A percentile compares a stretch with the other conserved stretches of the same genome.
These are phyloP conservation scores for Trichoderma semiorbis DNA, from an alignment of 2,329 filamentous ascomycete genomes.

Conservation along the genomic window DNA sequence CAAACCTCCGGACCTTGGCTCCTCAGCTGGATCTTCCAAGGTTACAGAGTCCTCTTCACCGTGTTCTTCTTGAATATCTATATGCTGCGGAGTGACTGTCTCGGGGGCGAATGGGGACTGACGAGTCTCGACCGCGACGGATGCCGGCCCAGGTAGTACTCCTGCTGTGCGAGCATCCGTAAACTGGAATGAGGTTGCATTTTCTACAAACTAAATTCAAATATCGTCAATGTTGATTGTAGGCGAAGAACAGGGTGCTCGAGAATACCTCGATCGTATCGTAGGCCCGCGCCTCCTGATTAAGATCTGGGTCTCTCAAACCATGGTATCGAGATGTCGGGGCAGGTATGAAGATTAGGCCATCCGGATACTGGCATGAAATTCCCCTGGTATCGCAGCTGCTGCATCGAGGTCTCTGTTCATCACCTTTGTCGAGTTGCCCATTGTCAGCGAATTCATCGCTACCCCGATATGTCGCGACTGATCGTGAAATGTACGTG, in stretches of 20 bases:
- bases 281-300: not conserved
- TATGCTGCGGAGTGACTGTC: not conserved
- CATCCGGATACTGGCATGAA: not conserved
- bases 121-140: not conserved
- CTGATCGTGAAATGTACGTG: not conserved
- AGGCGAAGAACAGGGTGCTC: not conserved
- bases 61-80: not conserved
- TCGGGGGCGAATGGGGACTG: not conserved
- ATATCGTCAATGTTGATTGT: not conserved
- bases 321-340: not conserved
- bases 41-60: not conserved
- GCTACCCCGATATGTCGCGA: not conserved
- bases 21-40: not conserved
- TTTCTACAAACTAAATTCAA: not conserved
- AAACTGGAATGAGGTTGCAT: not conserved
- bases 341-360: not conserved
- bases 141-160: not conserved
- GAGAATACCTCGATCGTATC: not conserved
- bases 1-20: not conserved
- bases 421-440: not conserved
- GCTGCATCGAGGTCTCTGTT: not conserved
- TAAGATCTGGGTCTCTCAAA: not conserved
- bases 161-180: not conserved
- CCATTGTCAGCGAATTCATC: not conserved
- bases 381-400: not conserved